Evolutionary conservation across 495 filamentous ascomycete genomes (phyloP), one percentile per base, ranked within the genome.

Genomic region (Aspergillus campestris): DNA sequence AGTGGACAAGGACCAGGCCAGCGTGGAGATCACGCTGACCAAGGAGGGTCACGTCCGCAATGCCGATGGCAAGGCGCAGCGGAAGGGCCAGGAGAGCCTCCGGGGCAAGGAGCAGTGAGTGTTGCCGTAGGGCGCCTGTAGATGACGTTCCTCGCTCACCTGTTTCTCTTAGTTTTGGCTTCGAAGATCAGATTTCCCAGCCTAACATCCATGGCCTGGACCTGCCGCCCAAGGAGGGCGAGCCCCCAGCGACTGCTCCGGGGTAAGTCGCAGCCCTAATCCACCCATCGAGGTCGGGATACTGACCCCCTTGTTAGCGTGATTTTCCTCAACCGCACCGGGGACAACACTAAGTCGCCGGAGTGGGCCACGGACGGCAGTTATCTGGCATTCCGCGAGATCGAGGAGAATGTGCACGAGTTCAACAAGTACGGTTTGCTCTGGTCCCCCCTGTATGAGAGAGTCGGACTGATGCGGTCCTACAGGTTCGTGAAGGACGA

Each of bases 381-480:
- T 49, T 69, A 59, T 40, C 50, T 69, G 10, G 65, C 57, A 11
- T 62, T 67, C 49, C 65, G 63, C 31, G 47, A 69, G 27, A 39
- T 69, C 7, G 47, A 66, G n/a, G 54, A 69, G 33, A 42, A 58
- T 1, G 63, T 69, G n/a, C 56, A 56, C 4, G 60, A 60, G 29
- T 66, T 62, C 29, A 38, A 63, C 5, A 51, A 49, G 54, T 63
- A 48, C 6, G 49, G 15, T 31, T 5, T 10, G 30, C 12, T 10
- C 2, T n/a, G 24, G 13, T 38, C 29, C 18, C 5, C 7, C 18
- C 5, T 4, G 18, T 6, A 31, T 18, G 10, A 6, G 18, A 15
- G n/a, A 11, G 18, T 42, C 8, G 5, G 13, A 10, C 40, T 50
- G n/a, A 56, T 33, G 6, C 10, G 4, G 8, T 38, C 10, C 4